Percentiles rank a stretch among this genome's conserved stretches.
Conservation (phyloP, 2,329 filamentous ascomycete genomes). For the Simplicillium aogashimaense region DNA sequence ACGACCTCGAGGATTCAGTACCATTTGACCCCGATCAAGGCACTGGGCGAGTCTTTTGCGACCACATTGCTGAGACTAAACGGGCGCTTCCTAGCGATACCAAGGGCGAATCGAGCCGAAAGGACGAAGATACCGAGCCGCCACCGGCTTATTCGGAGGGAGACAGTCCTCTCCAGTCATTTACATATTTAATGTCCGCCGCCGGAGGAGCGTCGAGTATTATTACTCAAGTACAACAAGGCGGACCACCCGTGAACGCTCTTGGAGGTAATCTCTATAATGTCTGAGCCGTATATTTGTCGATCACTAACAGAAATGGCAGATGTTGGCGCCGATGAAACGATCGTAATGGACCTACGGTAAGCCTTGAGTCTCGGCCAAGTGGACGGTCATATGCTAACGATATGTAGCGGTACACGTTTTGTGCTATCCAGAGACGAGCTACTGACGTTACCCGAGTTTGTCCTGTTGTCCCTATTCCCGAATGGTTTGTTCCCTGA, state of each 20-base stretch:
- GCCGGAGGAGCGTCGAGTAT: constrained; percentile 96
- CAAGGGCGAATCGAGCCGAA: constrained; percentile 65
- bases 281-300: background rate
- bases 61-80: constrained; percentile 65
- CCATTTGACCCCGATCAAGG: constrained; percentile 25
- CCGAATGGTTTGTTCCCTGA: constrained; percentile 97
- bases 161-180: constrained; percentile 81
- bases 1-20: constrained; percentile 23
- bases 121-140: constrained; percentile 78
- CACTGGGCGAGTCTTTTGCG: constrained; percentile 30
- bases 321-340: constrained; percentile 85
- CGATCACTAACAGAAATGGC: background rate
- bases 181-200: constrained; percentile 95
- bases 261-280: constrained; percentile 59
- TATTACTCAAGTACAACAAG: constrained; percentile 97
- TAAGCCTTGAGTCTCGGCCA: constrained; percentile 33
- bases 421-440: constrained; percentile 95
- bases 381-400: constrained; percentile 11
- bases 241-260: constrained; percentile 78
- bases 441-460: constrained; percentile 89
- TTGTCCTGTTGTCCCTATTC: constrained; percentile 93
- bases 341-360: constrained; percentile 90
- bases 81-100: constrained; percentile 72
- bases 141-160: constrained; percentile 96
- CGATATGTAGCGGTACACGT: constrained; percentile 61